Percentiles rank a stretch among this genome's conserved stretches.
phyloP scores from a whole-genome alignment of 2,329 filamentous ascomycete species.

The Diaporthe nobilis region DNA sequence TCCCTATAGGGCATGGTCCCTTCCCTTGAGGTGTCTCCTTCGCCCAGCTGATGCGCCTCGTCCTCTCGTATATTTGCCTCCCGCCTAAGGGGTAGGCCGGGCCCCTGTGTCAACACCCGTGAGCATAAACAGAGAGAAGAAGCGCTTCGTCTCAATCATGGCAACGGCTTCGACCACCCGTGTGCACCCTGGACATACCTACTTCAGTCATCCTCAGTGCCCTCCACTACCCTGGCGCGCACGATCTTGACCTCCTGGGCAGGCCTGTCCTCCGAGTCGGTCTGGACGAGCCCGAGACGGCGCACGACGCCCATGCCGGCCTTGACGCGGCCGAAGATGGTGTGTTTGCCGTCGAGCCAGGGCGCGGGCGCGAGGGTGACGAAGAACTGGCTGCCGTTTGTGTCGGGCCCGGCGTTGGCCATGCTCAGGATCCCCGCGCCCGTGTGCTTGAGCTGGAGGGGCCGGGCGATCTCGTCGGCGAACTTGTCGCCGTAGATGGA shows the following conservation, averaged over 20 bases:
- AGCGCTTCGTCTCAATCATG: background rate
- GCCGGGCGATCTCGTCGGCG: constrained; percentile 82
- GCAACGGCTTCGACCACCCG: background rate
- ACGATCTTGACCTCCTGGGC: constrained; percentile 86
- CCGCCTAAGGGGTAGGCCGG: background rate
- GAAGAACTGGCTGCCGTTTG: constrained; percentile 97
- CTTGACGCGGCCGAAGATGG: constrained; percentile 94
- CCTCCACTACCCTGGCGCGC: constrained; percentile 75
- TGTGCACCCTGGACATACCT: background rate
- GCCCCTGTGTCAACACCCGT: background rate
- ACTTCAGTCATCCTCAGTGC: constrained; percentile 59
- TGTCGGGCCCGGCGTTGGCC: constrained; percentile 94
- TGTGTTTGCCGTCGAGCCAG: constrained; percentile 97
- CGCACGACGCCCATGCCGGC: constrained; percentile 86
- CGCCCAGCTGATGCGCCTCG: background rate
- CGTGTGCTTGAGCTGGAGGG: constrained; percentile 81
- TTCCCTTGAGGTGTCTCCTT: background rate
- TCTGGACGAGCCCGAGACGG: constrained; percentile 90
- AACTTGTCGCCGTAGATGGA: constrained; percentile 96
- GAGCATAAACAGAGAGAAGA: background rate
- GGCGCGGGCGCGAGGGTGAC: constrained; percentile 94
- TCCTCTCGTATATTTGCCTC: background rate
- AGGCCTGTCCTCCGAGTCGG: constrained; percentile 84
- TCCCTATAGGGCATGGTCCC: background rate
- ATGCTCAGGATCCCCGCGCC: constrained; percentile 95